Percentiles rank a stretch among this genome's conserved stretches.
phyloP scores from a whole-genome alignment of 1,139 yeast species.

The Sugiyamaella xylanicola region DNA sequence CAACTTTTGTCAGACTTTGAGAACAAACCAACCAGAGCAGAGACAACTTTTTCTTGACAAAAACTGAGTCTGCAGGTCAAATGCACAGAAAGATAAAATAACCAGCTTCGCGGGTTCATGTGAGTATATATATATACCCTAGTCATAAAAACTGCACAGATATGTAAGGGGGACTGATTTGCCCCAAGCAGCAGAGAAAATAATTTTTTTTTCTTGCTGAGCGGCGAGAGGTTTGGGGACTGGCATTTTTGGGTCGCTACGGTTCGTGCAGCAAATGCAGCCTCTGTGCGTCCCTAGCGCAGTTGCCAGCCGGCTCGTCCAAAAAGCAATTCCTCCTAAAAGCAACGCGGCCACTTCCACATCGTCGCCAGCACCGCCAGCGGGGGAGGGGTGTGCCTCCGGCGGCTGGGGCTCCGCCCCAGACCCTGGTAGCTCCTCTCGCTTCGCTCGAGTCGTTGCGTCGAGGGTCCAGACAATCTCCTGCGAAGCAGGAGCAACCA shows the following conservation, averaged over 20 bases:
- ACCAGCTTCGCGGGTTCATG: slow-evolving; percentile 17
- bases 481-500: no score
- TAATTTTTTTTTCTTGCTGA: slow-evolving; percentile 2
- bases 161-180: slow-evolving; percentile 14
- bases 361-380: background rate
- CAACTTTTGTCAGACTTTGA: no score
- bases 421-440: background rate
- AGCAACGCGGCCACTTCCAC: background rate
- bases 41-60: background rate
- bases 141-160: slow-evolving; percentile 15
- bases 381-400: background rate
- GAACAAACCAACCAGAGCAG: background rate
- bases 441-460: background rate
- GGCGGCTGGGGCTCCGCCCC: background rate
- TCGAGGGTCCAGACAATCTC: no score
- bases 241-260: background rate
- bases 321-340: no score
- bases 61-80: slow-evolving; percentile 9
- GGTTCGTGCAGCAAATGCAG: background rate
- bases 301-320: background rate
- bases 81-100: slow-evolving; percentile 16
- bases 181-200: slow-evolving; percentile 3
- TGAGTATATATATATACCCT: slow-evolving; percentile 13
- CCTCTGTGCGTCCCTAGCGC: background rate
- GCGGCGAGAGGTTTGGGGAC: background rate